Percentiles rank a stretch among this genome's conserved stretches.
These are phyloP conservation scores for Cytospora piceicola DNA, from an alignment of 2,329 filamentous ascomycete species.

Conservation along the genomic window DNA sequence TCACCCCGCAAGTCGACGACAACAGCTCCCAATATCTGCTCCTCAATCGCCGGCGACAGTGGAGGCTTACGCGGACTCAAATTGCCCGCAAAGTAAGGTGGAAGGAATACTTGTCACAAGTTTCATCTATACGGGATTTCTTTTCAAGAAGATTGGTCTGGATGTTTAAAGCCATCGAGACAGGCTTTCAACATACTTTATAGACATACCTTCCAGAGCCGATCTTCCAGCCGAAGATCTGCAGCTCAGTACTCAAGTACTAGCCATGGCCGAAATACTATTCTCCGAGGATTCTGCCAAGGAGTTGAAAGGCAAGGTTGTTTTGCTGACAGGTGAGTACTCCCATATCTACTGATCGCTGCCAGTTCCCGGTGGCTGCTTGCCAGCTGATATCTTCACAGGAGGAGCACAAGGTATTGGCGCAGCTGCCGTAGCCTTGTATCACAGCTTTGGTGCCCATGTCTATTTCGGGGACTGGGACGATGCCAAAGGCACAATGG, in stretches of 20 bases:
- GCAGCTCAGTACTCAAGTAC: not conserved
- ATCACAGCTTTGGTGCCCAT: conserved; percentile 34
- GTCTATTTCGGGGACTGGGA: conserved; percentile 38
- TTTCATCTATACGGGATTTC: too few species aligned
- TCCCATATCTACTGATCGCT: not conserved
- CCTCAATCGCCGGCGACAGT: too few species aligned
- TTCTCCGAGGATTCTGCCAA: conserved; percentile 26
- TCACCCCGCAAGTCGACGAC: too few species aligned
- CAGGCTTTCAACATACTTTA: too few species aligned
- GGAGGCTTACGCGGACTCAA: too few species aligned
- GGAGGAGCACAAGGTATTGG: conserved; percentile 38
- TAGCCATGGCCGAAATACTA: conserved; percentile 30
- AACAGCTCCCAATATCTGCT: too few species aligned
- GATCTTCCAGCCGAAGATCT: not conserved
- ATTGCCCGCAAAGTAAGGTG: too few species aligned
- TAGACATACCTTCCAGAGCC: too few species aligned
- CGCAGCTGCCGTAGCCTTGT: conserved; percentile 34
- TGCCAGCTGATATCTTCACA: not conserved
- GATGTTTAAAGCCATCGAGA: too few species aligned
- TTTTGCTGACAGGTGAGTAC: conserved; percentile 32
- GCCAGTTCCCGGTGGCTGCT: too few species aligned
- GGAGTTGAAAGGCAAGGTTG: conserved; percentile 31
- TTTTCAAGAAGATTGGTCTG: too few species aligned
- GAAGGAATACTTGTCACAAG: too few species aligned
- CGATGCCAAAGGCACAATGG: conserved; percentile 30